Conservation (phyloP, 1,284 basidiomycete genomes). For the Phylloporus sp. region DNA sequence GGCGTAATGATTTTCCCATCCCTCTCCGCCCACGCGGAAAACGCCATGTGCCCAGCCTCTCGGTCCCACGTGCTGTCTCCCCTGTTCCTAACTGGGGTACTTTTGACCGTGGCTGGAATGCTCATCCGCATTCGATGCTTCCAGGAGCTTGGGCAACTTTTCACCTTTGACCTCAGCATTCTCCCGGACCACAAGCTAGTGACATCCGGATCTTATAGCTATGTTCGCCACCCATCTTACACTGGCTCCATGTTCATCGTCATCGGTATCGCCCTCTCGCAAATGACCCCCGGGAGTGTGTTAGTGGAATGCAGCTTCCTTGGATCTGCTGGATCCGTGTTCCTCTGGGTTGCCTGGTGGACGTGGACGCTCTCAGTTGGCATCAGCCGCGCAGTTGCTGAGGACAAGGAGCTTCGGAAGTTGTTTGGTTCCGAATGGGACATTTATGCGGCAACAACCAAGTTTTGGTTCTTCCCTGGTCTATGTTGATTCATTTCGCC, state of each 20-base stretch:
- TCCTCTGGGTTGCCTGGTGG: constrained; percentile 60
- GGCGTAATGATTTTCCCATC: constrained; percentile 39
- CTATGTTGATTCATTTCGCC: constrained; percentile 32
- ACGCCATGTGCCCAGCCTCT: constrained; percentile 43
- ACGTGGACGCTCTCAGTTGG: constrained; percentile 59
- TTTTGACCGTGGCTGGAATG: constrained; percentile 56
- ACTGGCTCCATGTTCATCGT: constrained; percentile 59
- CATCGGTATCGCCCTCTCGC: constrained; percentile 58
- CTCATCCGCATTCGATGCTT: constrained; percentile 49
- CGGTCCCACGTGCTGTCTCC: constrained; percentile 49
- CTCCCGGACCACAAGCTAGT: constrained; percentile 63
- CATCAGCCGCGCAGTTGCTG: constrained; percentile 57
- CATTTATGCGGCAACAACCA: constrained; percentile 56
- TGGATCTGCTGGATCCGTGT: constrained; percentile 36
- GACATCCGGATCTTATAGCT: constrained; percentile 59
- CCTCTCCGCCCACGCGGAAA: constrained; percentile 36
- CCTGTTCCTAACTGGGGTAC: constrained; percentile 57
- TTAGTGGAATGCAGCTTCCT: constrained; percentile 57
- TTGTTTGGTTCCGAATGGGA: constrained; percentile 62
- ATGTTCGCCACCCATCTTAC: constrained; percentile 65
- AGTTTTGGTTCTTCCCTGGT: constrained; percentile 65
- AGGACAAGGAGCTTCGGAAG: constrained; percentile 61
- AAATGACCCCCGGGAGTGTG: constrained; percentile 63
- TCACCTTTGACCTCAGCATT: constrained; percentile 70
- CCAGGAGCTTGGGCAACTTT: constrained; percentile 56